Conservation (phyloP, 345 rosid species). For the Euphorbia lathyris region DNA sequence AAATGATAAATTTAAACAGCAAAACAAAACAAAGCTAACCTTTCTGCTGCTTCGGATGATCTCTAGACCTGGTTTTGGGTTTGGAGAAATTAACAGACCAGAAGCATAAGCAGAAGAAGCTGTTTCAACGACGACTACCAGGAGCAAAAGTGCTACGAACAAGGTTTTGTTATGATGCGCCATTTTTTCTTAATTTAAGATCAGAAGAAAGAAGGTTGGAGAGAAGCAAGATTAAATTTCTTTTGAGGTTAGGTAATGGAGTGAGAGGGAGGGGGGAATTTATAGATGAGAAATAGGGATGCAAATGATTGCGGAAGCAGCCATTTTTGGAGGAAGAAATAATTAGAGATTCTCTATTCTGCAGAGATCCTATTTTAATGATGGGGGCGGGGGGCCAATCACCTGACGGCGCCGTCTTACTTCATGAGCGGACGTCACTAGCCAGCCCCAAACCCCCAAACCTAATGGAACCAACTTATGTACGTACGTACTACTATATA, state of each 20-base stretch:
- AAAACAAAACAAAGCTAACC: too few species aligned
- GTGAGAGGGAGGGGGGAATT: constrained; percentile 14
- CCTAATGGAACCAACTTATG: too few species aligned
- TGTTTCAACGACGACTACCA: constrained; percentile 22
- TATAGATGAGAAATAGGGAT: constrained; percentile 21
- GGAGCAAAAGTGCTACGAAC: too few species aligned
- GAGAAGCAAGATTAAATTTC: too few species aligned
- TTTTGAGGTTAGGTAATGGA: too few species aligned
- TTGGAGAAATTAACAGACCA: too few species aligned
- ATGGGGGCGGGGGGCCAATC: not conserved
- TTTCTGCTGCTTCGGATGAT: constrained; percentile 21
- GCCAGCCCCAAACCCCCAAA: too few species aligned
- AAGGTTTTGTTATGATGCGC: too few species aligned
- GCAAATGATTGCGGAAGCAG: constrained; percentile 60
- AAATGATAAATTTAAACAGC: too few species aligned
- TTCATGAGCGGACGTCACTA: constrained; percentile 11
- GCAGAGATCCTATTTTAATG: not conserved
- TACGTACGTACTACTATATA: too few species aligned
- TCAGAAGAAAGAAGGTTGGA: too few species aligned
- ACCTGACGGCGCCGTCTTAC: constrained; percentile 43
- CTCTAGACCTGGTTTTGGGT: not conserved
- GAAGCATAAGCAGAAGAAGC: constrained; percentile 34
- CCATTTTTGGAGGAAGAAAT: constrained; percentile 45
- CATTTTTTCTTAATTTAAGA: constrained; percentile 19
- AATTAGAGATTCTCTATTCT: constrained; percentile 8